Evolutionary conservation across 2,329 filamentous ascomycete genomes (phyloP).

Genomic region (Pseudocercospora fijiensis): DNA sequence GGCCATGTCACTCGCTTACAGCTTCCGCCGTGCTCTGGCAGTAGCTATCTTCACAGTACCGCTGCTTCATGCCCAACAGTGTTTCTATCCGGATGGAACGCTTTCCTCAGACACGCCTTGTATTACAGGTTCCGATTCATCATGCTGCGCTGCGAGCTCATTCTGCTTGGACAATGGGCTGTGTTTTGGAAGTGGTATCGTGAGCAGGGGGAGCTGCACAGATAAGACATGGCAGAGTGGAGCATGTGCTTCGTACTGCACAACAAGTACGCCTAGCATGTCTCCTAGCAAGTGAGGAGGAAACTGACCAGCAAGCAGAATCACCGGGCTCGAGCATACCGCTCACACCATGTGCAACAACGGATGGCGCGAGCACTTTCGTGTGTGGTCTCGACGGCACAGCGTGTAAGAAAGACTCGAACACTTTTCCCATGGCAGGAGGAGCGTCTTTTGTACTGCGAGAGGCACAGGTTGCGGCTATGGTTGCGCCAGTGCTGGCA

Average conservation of each 20-base stretch:
- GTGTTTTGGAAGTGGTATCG: constrained; percentile 35
- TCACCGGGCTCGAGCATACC: constrained; percentile 20
- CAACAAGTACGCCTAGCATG: constrained; percentile 24
- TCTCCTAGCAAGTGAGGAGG: not conserved
- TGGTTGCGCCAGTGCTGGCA: constrained; percentile 27
- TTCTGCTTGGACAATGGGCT: constrained; percentile 38
- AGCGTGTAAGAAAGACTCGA: constrained; percentile 27
- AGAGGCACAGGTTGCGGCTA: constrained; percentile 31
- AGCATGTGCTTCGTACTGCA: constrained; percentile 35
- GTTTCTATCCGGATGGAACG: constrained; percentile 35
- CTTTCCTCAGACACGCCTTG: constrained; percentile 31
- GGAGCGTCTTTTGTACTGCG: constrained; percentile 32
- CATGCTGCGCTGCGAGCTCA: constrained; percentile 34
- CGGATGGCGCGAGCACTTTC: constrained; percentile 30
- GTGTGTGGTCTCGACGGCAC: constrained; percentile 34
- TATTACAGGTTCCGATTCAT: constrained; percentile 20
- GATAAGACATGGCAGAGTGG: constrained; percentile 35
- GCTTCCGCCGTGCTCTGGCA: not conserved
- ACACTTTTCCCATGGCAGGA: constrained; percentile 32
- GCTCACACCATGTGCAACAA: constrained; percentile 31
- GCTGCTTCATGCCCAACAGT: constrained; percentile 26
- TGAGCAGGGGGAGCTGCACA: constrained; percentile 36
- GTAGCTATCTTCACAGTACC: not conserved
- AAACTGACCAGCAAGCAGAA: constrained; percentile 13
- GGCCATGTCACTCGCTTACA: constrained; percentile 5